Evolutionary conservation across 129 eudicot genomes (phyloP), one percentile per base, ranked within the genome.

Genomic region (Chrysanthemum lavandulifolium): DNA sequence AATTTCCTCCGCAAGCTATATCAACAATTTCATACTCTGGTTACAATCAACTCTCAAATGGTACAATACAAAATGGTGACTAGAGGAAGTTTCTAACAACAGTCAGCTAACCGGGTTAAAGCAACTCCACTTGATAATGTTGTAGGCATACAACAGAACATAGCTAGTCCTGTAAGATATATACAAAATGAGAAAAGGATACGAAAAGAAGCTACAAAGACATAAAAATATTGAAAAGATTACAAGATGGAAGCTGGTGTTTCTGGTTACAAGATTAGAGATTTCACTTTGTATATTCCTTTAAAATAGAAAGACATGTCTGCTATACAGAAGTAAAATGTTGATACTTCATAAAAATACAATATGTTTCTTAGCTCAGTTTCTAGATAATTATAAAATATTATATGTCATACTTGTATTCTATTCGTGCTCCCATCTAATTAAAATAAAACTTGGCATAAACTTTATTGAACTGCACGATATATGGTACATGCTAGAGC

Each of bases 111-210:
- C 97, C 87, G 82, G 57, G 96, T 92, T 31, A 92, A 84, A 73
- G 98, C 91, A 73, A 92, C 95, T 73, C 95, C 98, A 82, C 98
- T 92, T 55, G 96, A 89, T 80, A 92, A 83, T n/a, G 98, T 89
- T 53, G 98, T 92, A 31, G 98, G 98, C 98, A 92, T 89, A 84
- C 98, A 89, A 77, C 82, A 67, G 78, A 92, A 92, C 65, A 92
- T 68, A 50, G 96, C 98, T 73, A 92, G 84, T 76, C 98, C 96
- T 92, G 91, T 59, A 71, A 16, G 66, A 73, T 60, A 54, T 54
- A 80, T 21, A 81, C 67, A 63, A n/a, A 71, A 52, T 25, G 14
- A 52, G 2, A 74, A n/a, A 61, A 61, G 16, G 31, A 19, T 58
- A 51, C 21, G 67, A 47, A 36, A 65, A 77, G 9, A 76, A 65